Percentiles rank a stretch among this genome's conserved stretches.
These are phyloP conservation scores for Xylaria venustula DNA, from an alignment of 495 filamentous ascomycete genomes.

Conservation along the genomic window DNA sequence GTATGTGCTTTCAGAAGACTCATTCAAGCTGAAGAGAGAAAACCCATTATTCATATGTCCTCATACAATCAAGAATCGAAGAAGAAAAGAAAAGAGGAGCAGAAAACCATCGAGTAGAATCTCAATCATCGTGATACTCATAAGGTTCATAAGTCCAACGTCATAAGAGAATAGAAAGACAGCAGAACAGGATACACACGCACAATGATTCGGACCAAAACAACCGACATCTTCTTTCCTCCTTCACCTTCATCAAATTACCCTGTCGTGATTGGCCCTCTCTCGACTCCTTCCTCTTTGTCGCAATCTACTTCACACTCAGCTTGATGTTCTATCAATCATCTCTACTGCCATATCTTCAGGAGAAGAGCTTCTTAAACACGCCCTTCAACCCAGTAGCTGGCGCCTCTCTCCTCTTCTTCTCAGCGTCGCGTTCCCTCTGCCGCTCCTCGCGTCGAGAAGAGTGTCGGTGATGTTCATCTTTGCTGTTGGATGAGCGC, in stretches of 20 bases:
- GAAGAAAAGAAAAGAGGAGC: background rate
- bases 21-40: background rate
- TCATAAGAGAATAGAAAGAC: background rate
- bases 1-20: background rate
- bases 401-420: conserved; percentile 1
- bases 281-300: background rate
- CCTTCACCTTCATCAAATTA: background rate
- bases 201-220: background rate
- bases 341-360: no score
- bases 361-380: conserved; percentile 9
- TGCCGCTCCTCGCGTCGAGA: conserved; percentile 7
- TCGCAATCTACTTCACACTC: no score
- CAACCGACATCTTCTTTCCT: background rate
- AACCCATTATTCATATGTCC: background rate
- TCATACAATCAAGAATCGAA: conserved; percentile 8
- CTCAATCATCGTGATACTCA: background rate
- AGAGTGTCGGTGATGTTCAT: background rate
- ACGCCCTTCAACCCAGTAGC: background rate
- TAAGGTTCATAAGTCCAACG: conserved; percentile 6
- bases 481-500: background rate
- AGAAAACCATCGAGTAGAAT: background rate
- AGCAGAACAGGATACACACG: background rate
- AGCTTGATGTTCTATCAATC: no score
- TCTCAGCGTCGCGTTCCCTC: conserved; percentile 5
- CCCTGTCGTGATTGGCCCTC: background rate